phyloP scores from a whole-genome alignment of 345 rosid genomes.

The Lepidium sativum region DNA sequence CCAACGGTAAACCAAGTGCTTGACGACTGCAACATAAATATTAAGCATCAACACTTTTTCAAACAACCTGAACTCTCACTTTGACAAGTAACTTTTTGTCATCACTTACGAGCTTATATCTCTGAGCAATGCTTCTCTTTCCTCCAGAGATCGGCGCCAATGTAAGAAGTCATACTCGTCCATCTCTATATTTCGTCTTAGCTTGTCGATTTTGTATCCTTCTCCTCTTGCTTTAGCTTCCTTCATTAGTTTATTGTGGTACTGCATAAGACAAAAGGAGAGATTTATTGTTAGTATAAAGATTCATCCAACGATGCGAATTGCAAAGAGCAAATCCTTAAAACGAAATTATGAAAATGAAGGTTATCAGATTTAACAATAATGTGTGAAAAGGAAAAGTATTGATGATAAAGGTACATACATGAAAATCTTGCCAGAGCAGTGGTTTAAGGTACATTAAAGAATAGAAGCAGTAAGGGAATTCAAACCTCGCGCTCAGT shows the following conservation, averaged over 20 bases:
- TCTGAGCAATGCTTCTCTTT: conserved; percentile 91
- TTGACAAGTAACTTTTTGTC: not conserved
- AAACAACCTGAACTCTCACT: not conserved
- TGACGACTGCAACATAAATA: conserved; percentile 45
- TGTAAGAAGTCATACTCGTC: conserved; percentile 83
- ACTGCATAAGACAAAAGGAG: conserved; percentile 29
- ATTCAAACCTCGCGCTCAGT: conserved; percentile 69
- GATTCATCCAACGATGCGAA: not conserved
- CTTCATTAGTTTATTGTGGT: conserved; percentile 54
- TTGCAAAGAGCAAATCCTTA: not conserved
- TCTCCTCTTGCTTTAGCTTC: conserved; percentile 79
- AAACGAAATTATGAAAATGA: not conserved
- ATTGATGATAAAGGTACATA: not conserved
- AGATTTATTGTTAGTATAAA: not conserved
- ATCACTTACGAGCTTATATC: conserved; percentile 76
- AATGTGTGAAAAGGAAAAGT: not conserved
- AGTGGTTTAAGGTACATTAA: too few relatives aligned
- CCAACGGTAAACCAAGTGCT: conserved; percentile 82
- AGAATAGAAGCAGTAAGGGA: conserved; percentile 10
- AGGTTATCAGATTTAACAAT: not conserved
- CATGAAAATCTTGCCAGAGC: too few relatives aligned
- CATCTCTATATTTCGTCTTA: conserved; percentile 81
- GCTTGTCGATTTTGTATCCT: conserved; percentile 54
- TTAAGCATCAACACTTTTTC: not conserved
- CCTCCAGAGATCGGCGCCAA: conserved; percentile 86